Percentiles rank a stretch among this genome's conserved stretches.
phyloP scores from a whole-genome alignment of 164 flowering plant species.

The Nymphaea thermarum region DNA sequence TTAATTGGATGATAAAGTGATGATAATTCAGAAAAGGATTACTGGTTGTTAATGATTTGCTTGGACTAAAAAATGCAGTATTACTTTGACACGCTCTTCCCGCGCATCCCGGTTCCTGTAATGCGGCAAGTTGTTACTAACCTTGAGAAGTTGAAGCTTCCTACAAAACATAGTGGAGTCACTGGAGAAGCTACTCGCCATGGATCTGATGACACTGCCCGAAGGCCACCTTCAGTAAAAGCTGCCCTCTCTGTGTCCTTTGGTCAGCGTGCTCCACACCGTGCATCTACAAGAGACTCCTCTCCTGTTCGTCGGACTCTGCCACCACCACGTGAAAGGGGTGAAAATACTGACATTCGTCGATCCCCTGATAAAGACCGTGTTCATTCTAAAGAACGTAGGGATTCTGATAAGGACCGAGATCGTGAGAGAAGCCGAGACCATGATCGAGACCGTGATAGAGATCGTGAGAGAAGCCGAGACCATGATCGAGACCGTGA shows the following conservation, averaged over 20 bases:
- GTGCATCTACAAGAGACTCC: constrained; percentile 94
- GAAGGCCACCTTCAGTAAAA: constrained; percentile 97
- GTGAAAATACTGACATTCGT: constrained; percentile 32
- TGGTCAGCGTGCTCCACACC: constrained; percentile 99
- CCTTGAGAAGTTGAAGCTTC: constrained; percentile 90
- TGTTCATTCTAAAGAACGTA: constrained; percentile 29
- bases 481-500: constrained; percentile 19
- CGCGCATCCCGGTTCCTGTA: constrained; percentile 89
- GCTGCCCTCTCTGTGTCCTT: constrained; percentile 99
- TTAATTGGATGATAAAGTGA: no score
- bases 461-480: constrained; percentile 7
- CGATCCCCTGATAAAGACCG: constrained; percentile 57
- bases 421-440: not conserved
- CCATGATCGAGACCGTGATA: constrained; percentile 1
- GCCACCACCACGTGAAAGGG: constrained; percentile 37
- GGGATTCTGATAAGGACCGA: constrained; percentile 8
- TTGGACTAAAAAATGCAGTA: constrained; percentile 41
- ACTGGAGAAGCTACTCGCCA: constrained; percentile 76
- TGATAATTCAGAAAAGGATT: no score
- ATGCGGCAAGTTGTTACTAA: constrained; percentile 64
- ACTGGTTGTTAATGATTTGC: not conserved
- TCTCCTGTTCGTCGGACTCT: constrained; percentile 88
- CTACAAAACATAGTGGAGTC: constrained; percentile 64
- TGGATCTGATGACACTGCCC: constrained; percentile 94
- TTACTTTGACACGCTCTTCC: constrained; percentile 96